Evolutionary conservation across 176 grass and related monocot genomes (phyloP).

Genomic region (Eragrostis curvula): DNA sequence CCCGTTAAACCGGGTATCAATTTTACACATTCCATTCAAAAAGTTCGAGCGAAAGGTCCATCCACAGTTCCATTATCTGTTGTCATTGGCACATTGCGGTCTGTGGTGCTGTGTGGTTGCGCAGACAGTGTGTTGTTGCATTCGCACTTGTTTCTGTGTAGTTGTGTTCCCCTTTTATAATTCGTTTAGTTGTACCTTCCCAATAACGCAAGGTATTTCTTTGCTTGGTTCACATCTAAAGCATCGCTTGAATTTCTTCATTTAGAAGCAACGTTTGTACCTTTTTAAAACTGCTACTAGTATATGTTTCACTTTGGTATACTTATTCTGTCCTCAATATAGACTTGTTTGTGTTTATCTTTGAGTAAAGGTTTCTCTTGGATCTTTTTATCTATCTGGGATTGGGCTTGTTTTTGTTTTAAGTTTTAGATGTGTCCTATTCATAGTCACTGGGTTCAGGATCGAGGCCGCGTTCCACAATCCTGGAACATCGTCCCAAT

Average conservation of each 20-base stretch:
- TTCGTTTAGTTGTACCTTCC: too few relatives aligned
- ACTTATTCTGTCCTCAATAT: not conserved
- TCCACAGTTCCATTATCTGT: not conserved
- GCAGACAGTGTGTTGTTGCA: not conserved
- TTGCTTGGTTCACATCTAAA: not conserved
- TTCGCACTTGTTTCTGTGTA: not conserved
- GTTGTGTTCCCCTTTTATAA: too few relatives aligned
- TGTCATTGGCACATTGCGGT: not conserved
- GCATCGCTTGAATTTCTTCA: not conserved
- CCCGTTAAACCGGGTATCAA: too few relatives aligned
- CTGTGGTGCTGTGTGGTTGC: slow-evolving; percentile 7
- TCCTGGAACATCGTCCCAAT: too few relatives aligned
- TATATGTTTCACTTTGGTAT: not conserved
- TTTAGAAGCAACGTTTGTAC: not conserved
- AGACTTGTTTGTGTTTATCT: not conserved
- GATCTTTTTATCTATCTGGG: not conserved
- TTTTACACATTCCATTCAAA: too few relatives aligned
- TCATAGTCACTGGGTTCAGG: too few relatives aligned
- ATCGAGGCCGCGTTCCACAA: too few relatives aligned
- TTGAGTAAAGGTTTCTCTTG: not conserved
- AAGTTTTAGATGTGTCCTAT: not conserved
- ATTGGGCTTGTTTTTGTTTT: not conserved
- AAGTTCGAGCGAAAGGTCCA: not conserved
- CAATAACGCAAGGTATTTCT: not conserved
- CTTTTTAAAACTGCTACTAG: not conserved